These are phyloP conservation scores for Gastrolobium bilobum DNA, from an alignment of 306 rosid species.

Conservation along the genomic window DNA sequence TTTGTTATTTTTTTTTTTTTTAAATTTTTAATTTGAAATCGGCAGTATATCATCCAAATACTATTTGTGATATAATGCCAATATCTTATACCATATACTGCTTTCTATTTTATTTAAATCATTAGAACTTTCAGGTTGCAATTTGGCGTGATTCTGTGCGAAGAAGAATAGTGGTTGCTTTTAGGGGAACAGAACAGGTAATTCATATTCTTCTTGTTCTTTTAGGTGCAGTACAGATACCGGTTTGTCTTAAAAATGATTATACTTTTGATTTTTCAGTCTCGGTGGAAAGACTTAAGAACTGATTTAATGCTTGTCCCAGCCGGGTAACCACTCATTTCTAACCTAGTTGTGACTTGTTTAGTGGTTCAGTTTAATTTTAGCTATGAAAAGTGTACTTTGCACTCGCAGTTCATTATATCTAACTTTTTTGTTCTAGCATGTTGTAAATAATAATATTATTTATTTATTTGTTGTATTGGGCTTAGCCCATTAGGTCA, in stretches of 20 bases:
- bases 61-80: constrained; percentile 21
- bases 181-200: constrained; percentile 98
- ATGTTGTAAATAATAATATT: too few species aligned
- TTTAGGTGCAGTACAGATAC: constrained; percentile 26
- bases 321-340: constrained; percentile 71
- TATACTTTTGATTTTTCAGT: constrained; percentile 59
- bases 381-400: not conserved
- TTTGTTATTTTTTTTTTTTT: not conserved
- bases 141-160: constrained; percentile 88
- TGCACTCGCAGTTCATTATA: not conserved
- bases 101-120: constrained; percentile 47
- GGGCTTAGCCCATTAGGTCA: too few species aligned
- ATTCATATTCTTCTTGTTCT: constrained; percentile 43
- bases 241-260: constrained; percentile 38
- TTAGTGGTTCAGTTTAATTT: constrained; percentile 35
- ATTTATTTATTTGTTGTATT: too few species aligned
- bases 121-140: constrained; percentile 77
- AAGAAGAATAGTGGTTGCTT: constrained; percentile 87
- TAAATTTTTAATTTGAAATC: not conserved
- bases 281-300: constrained; percentile 87
- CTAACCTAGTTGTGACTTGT: constrained; percentile 38
- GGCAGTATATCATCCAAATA: constrained; percentile 19
- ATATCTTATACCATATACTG: constrained; percentile 28
- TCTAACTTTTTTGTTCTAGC: constrained; percentile 15
- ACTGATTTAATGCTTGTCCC: constrained; percentile 94